These are phyloP conservation scores for Orbilia ellipsospora DNA, from an alignment of 2,329 filamentous ascomycete genomes.

Conservation along the genomic window DNA sequence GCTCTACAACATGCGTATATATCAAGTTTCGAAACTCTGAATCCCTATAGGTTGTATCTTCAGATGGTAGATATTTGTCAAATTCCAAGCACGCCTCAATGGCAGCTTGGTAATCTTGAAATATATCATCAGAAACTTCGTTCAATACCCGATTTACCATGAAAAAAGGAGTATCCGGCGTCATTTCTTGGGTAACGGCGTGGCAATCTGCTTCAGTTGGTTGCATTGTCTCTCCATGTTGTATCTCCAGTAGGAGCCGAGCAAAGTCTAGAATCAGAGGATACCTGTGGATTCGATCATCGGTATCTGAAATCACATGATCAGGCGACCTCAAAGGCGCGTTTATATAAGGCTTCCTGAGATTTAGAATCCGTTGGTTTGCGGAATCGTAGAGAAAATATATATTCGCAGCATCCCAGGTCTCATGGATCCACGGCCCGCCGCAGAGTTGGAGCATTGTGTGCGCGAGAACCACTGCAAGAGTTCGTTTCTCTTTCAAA, in stretches of 20 bases:
- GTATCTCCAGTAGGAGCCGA: conserved; percentile 25
- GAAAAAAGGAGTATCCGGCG: conserved; percentile 25
- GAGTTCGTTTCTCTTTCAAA: no score
- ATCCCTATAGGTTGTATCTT: no score
- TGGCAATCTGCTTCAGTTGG: conserved; percentile 25
- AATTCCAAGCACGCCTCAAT: conserved; percentile 38
- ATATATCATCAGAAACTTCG: conserved; percentile 28
- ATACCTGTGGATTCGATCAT: conserved; percentile 24
- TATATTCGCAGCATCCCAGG: no score
- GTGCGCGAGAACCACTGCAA: no score
- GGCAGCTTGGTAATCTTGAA: conserved; percentile 21
- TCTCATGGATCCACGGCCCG: no score
- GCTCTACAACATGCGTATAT: no score
- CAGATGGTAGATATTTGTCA: background rate
- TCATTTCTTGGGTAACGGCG: conserved; percentile 4
- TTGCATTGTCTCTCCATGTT: conserved; percentile 27
- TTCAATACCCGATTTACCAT: conserved; percentile 23
- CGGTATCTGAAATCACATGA: background rate
- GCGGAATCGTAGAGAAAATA: no score
- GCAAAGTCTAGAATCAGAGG: conserved; percentile 39
- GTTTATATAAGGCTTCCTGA: no score
- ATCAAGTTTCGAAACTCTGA: no score
- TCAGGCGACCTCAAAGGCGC: background rate
- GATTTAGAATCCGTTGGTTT: no score
- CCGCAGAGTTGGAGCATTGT: no score